Evolutionary conservation across 352 stramenopile genomes (phyloP), one percentile per base, ranked within the genome.

Genomic region (Saprolegnia parasitica): DNA sequence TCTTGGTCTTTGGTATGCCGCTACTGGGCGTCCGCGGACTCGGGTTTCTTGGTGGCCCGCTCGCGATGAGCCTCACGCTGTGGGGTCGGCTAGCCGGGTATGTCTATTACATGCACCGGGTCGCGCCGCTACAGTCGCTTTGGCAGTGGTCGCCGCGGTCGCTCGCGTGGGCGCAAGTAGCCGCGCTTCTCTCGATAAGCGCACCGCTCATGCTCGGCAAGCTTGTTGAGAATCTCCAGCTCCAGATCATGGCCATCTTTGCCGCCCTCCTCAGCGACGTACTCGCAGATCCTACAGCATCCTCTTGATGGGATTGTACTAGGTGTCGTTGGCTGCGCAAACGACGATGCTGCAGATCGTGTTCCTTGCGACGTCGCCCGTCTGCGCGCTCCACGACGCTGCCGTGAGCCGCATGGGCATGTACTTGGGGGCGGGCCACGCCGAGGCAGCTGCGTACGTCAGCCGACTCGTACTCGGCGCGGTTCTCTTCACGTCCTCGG

Each of bases 381-480:
- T 62, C 23, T 62, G 20, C 16, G 55, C 16, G 20, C 35, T 42
- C 11, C 23, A 26, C 20, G 32, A 62, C 23, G 55, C 55, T 18
- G 55, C 20, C 55, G 55, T 62, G 9, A 35, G 21, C 18, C 55
- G 55, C 55, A 62, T 42, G 0, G 55, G 55, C 18, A 62, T 62
- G 55, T 61, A 49, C 42, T n/a, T 49, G 11, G 42, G 42, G 42
- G 42, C 42, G 1, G 42, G 42, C 42, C 42, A 49, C 18, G 42
- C 42, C 18, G 42, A 49, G 13, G 42, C 42, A 11, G 42, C 42
- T n/a, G 42, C 42, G 42, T 49, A 11, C 42, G 42, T 49, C 13
- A 49, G 42, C 42, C 42, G 42, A 15, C 13, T 49, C 13, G 42
- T 49, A 1, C 42, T 49, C 13, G 42, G 13, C 42, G 42, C 42